These are phyloP conservation scores for Beta lomatogona DNA, from an alignment of 179 eudicot species.

Conservation along the genomic window DNA sequence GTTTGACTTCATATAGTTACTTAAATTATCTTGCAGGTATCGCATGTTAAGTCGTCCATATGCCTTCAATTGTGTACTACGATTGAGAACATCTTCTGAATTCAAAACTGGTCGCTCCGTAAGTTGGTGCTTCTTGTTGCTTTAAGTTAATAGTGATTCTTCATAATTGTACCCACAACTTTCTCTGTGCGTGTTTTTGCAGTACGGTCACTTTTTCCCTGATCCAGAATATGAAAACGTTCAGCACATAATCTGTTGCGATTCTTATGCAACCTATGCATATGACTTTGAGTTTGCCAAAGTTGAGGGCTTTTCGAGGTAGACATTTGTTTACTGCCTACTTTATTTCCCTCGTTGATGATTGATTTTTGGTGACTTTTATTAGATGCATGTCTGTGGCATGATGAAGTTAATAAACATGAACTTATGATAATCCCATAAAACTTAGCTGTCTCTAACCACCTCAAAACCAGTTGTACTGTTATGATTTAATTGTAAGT, in stretches of 20 bases:
- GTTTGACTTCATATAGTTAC: not conserved
- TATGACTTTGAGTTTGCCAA: conserved; percentile 94
- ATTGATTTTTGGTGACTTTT: not conserved
- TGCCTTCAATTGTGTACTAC: conserved; percentile 87
- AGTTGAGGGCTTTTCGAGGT: conserved; percentile 87
- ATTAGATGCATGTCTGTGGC: not conserved
- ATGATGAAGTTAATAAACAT: not conserved
- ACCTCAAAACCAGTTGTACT: not conserved
- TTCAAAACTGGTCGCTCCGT: conserved; percentile 85
- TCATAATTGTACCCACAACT: not conserved
- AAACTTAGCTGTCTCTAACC: not conserved
- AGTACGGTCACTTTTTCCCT: conserved; percentile 99
- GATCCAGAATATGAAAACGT: conserved; percentile 98
- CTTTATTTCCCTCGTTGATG: not conserved
- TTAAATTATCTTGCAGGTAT: conserved; percentile 55
- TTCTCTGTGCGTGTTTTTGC: conserved; percentile 34
- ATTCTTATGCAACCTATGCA: conserved; percentile 90
- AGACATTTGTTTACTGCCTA: conserved; percentile 17
- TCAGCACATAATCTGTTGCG: conserved; percentile 94
- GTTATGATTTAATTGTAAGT: not conserved
- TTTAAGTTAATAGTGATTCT: conserved; percentile 4
- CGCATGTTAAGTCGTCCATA: conserved; percentile 97
- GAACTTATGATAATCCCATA: not conserved
- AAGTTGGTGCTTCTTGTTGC: conserved; percentile 32
- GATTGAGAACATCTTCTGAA: conserved; percentile 87